Evolutionary conservation across 2,329 filamentous ascomycete species (phyloP).

Genomic region (Apiospora kogelbergensis): DNA sequence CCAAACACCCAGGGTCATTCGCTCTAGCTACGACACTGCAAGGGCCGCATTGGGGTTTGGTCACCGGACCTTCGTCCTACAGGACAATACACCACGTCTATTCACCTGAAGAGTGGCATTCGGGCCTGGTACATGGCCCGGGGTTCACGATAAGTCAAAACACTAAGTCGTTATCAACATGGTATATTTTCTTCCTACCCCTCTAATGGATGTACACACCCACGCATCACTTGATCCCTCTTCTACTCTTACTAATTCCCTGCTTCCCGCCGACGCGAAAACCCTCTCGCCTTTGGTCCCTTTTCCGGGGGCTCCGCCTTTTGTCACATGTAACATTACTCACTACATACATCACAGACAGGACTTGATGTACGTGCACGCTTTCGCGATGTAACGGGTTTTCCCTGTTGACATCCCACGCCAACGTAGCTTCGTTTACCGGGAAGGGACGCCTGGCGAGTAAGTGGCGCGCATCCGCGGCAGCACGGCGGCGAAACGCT

Average conservation of each 20-base stretch:
- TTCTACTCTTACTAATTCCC: neutral
- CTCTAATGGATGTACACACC: neutral
- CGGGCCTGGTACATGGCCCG: neutral
- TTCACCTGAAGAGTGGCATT: neutral
- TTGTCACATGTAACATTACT: neutral
- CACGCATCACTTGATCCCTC: neutral
- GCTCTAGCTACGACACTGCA: neutral
- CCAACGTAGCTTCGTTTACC: neutral
- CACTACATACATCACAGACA: neutral
- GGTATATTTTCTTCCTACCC: neutral
- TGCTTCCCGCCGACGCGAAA: neutral
- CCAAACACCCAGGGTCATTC: neutral
- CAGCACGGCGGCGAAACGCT: neutral
- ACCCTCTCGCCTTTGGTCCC: neutral
- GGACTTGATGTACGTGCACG: conserved; percentile 2
- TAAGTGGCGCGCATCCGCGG: conserved; percentile 6
- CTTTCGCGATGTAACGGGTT: neutral
- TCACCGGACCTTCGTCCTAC: neutral
- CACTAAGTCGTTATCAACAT: neutral
- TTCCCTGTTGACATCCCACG: neutral
- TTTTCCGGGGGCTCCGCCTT: neutral
- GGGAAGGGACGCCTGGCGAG: neutral
- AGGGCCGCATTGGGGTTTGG: neutral
- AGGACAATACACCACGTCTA: neutral
- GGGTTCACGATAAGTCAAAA: neutral